A percentile compares a stretch with the other conserved stretches of the same genome.
Evolutionary conservation across 768 basidiomycete species (phyloP).

Genomic region (Tulasnella sp.): DNA sequence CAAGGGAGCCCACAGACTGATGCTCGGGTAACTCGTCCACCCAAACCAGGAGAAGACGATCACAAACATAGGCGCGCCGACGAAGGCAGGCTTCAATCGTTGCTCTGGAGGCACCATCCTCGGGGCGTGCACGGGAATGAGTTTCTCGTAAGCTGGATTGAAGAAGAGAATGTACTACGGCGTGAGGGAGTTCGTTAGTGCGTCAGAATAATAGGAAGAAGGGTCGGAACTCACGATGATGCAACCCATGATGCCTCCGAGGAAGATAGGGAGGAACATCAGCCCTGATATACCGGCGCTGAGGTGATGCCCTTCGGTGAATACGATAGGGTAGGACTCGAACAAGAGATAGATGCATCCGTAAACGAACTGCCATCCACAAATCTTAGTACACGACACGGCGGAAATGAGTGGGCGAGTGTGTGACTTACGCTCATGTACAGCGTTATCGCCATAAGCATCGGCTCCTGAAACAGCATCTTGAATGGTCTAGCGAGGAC

Average conservation of each 20-base stretch:
- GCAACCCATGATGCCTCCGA: constrained; percentile 22
- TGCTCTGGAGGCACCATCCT: constrained; percentile 27
- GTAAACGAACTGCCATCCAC: constrained; percentile 12
- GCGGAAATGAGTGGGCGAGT: too few species aligned
- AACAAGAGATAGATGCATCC: constrained; percentile 29
- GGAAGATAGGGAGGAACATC: constrained; percentile 27
- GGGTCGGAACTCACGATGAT: constrained; percentile 18
- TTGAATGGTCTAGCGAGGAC: constrained; percentile 26
- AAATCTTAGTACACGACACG: background rate
- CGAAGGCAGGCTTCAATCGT: constrained; percentile 24
- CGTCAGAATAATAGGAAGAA: background rate
- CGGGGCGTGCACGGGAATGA: constrained; percentile 3
- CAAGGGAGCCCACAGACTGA: constrained; percentile 17
- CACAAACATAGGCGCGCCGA: constrained; percentile 22
- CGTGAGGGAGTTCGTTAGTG: background rate
- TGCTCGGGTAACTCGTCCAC: constrained; percentile 22
- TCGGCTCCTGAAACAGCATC: constrained; percentile 28
- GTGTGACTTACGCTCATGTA: constrained; percentile 16
- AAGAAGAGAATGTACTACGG: constrained; percentile 15
- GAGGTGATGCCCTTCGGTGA: constrained; percentile 27
- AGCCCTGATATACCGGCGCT: constrained; percentile 27
- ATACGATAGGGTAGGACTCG: constrained; percentile 31
- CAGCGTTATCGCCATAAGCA: constrained; percentile 26
- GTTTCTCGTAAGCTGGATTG: constrained; percentile 25
- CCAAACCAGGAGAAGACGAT: constrained; percentile 27